phyloP scores from a whole-genome alignment of 148 eudicot species.

The Drosera capensis region DNA sequence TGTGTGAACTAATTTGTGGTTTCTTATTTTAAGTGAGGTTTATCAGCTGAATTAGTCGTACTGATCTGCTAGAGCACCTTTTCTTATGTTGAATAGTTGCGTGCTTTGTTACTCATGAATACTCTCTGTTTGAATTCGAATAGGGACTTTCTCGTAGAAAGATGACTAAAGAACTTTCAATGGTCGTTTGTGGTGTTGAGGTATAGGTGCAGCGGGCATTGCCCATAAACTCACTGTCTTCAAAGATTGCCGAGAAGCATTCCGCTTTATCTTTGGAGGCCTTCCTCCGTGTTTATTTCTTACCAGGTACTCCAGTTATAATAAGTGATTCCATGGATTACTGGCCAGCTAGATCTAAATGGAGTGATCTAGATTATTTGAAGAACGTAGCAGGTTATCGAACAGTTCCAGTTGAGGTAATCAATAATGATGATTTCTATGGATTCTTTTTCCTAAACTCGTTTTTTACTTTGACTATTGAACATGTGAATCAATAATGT shows the following conservation, averaged over 20 bases:
- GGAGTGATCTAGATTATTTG: constrained; percentile 71
- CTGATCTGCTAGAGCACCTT: too few species aligned
- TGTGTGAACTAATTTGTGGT: too few species aligned
- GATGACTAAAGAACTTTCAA: constrained; percentile 1
- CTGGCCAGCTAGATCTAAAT: constrained; percentile 87
- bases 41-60: too few species aligned
- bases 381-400: constrained; percentile 79
- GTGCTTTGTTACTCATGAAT: too few species aligned
- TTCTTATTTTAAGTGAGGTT: too few species aligned
- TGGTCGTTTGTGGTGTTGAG: constrained; percentile 1
- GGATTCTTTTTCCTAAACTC: too few species aligned
- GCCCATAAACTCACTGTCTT: constrained; percentile 61
- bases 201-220: constrained; percentile 40
- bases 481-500: too few species aligned
- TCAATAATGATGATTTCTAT: too few species aligned
- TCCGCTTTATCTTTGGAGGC: constrained; percentile 69
- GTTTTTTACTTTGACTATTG: too few species aligned
- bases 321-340: constrained; percentile 77
- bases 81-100: too few species aligned
- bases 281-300: constrained; percentile 58
- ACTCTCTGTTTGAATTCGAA: too few species aligned
- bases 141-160: too few species aligned
- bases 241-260: constrained; percentile 35
- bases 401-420: constrained; percentile 99
- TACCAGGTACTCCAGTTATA: constrained; percentile 66